Evolutionary conservation across 1,284 basidiomycete species (phyloP).

Genomic region (Tausonia pullulans): DNA sequence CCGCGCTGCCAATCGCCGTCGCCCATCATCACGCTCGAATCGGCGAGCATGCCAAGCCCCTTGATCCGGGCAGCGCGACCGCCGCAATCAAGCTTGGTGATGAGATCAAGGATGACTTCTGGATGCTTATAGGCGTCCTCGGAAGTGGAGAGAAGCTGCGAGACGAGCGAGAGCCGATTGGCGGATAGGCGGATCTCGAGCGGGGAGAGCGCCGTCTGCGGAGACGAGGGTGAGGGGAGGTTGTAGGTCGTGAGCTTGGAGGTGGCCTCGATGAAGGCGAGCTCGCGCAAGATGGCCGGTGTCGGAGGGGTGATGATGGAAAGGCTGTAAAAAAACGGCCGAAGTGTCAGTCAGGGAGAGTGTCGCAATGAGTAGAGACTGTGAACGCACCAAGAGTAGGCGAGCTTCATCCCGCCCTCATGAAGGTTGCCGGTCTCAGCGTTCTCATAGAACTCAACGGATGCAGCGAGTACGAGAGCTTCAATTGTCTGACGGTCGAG

Average conservation of each 20-base stretch:
- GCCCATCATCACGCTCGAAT: conserved; percentile 49
- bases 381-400: conserved; percentile 71
- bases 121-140: conserved; percentile 76
- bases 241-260: conserved; percentile 73
- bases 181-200: conserved; percentile 81
- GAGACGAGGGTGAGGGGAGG: conserved; percentile 55
- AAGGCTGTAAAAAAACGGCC: conserved; percentile 43
- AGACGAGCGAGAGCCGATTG: conserved; percentile 69
- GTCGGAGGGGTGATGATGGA: conserved; percentile 54
- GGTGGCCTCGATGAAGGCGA: conserved; percentile 89
- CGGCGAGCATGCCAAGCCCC: conserved; percentile 73
- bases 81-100: conserved; percentile 70
- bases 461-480: conserved; percentile 63
- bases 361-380: neutral
- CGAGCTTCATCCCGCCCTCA: conserved; percentile 84
- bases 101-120: conserved; percentile 77
- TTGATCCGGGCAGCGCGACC: conserved; percentile 64
- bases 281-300: conserved; percentile 53
- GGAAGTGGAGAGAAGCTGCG: conserved; percentile 66
- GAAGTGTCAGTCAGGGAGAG: neutral
- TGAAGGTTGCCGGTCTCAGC: conserved; percentile 81
- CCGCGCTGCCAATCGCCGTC: conserved; percentile 64
- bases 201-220: conserved; percentile 53
- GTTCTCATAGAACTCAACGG: conserved; percentile 85
- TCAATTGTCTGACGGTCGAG: conserved; percentile 50